Evolutionary conservation across 1,284 basidiomycete genomes (phyloP), one percentile per base, ranked within the genome.

Genomic region (Amylostereum areolatum): DNA sequence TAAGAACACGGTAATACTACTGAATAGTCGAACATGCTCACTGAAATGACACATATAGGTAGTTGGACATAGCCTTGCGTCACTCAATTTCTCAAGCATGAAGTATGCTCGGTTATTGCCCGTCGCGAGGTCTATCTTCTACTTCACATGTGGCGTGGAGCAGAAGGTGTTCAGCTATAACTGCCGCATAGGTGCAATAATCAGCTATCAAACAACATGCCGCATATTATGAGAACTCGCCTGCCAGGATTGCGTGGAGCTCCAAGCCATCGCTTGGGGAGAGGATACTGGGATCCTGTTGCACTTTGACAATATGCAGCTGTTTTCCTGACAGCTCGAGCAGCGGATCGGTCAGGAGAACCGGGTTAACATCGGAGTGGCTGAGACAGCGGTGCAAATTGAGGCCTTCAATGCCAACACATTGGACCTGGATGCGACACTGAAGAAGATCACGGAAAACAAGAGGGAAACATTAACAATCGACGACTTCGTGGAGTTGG

Each of bases 231-330:
- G 9, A 41, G 39, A 7, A 24, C 24, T 41, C 7, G 39, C 9
- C 7, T 9, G 7, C 7, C 10, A 9, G 7, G 39, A 41, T 9
- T 7, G 7, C 24, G 24, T 11, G 18, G 39, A 8, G 25, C 39
- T 9, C 8, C 10, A 8, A 7, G 24, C 10, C 10, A 7, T 25
- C 18, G 39, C 10, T 7, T 24, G 39, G 24, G 18, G 9, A 9
- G 7, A 9, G 7, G 7, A 9, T 7, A 41, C 7, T 41, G 39
- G 10, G 25, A 9, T 24, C 18, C 7, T 10, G 7, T n/a, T 50
- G 9, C 46, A 34, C 27, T 34, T 61, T 11, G 59, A 65, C 50
- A 65, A 63, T 43, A 53, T 57, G 3, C 62, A 63, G 39, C 45
- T 57, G 24, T 58, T 58, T 39, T 39, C 42, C 1, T 40, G 48